Conservation (phyloP, 2,329 filamentous ascomycete species). For the Diaporthe ilicicola region DNA sequence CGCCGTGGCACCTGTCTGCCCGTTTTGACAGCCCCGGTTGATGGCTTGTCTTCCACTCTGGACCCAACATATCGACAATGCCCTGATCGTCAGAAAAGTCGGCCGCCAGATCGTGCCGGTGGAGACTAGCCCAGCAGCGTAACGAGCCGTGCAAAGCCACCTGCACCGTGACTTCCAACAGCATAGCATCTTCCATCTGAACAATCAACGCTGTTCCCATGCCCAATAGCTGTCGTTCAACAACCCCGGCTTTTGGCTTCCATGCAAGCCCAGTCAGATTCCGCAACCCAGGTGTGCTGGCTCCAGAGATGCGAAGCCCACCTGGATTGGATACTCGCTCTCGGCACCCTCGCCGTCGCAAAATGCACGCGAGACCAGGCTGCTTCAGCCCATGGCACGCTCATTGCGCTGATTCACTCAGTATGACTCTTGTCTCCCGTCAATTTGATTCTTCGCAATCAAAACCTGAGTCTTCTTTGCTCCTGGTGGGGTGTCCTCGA, state of each 20-base stretch:
- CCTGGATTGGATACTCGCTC: background rate
- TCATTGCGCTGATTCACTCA: constrained; percentile 27
- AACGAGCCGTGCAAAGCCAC: background rate
- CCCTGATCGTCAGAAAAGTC: background rate
- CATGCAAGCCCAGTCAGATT: background rate
- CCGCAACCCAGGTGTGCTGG: background rate
- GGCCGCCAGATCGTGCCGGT: background rate
- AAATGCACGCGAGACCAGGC: constrained; percentile 9
- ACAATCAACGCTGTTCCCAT: background rate
- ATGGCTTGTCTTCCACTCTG: background rate
- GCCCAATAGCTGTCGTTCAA: background rate
- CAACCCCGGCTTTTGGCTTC: background rate
- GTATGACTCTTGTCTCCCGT: constrained; percentile 31
- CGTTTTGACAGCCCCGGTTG: constrained; percentile 13
- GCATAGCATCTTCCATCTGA: background rate
- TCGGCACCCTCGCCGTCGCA: background rate
- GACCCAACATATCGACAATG: background rate
- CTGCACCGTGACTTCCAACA: background rate
- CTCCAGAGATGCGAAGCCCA: background rate
- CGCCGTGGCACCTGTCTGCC: constrained; percentile 21
- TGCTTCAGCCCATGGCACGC: background rate
- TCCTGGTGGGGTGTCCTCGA: background rate
- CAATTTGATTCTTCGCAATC: constrained; percentile 29
- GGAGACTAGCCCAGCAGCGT: background rate
- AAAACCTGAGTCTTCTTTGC: constrained; percentile 25